A percentile compares a stretch with the other conserved stretches of the same genome.
These are phyloP conservation scores for Ceratobasidium sp. DNA, from an alignment of 1,284 basidiomycete species.

Conservation along the genomic window DNA sequence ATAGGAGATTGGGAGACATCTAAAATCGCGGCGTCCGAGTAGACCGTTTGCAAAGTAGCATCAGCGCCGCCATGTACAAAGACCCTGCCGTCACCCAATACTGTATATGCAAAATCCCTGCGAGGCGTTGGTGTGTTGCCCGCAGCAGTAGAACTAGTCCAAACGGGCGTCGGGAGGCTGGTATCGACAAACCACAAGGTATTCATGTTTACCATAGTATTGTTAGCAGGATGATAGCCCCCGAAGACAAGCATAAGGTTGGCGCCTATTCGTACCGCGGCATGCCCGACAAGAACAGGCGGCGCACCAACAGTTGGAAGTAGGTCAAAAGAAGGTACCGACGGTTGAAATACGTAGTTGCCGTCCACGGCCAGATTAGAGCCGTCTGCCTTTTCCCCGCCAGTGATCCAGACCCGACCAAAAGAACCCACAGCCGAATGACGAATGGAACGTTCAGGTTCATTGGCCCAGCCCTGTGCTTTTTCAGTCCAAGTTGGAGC, in stretches of 20 bases:
- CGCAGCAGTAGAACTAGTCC: constrained; percentile 58
- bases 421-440: constrained; percentile 61
- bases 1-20: constrained; percentile 63
- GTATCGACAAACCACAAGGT: constrained; percentile 71
- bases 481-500: constrained; percentile 60
- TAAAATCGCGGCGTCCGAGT: constrained; percentile 76
- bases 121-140: constrained; percentile 63
- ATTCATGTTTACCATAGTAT: constrained; percentile 60
- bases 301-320: constrained; percentile 65
- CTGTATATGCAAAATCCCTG: constrained; percentile 65
- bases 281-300: constrained; percentile 71
- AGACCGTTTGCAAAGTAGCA: constrained; percentile 59
- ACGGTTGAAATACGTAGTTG: constrained; percentile 65
- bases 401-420: constrained; percentile 67
- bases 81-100: constrained; percentile 61
- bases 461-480: constrained; percentile 61
- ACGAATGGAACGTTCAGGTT: constrained; percentile 74
- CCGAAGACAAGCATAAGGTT: constrained; percentile 76
- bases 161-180: constrained; percentile 55
- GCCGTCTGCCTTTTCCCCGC: constrained; percentile 78
- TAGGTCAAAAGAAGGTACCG: constrained; percentile 43
- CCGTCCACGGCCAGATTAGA: constrained; percentile 67
- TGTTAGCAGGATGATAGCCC: constrained; percentile 63
- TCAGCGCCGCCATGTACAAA: constrained; percentile 81
- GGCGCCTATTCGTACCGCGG: constrained; percentile 67